Base-by-base conservation (phyloP, 2,329 filamentous ascomycete species). In the Penicillium sumatraense region DNA sequence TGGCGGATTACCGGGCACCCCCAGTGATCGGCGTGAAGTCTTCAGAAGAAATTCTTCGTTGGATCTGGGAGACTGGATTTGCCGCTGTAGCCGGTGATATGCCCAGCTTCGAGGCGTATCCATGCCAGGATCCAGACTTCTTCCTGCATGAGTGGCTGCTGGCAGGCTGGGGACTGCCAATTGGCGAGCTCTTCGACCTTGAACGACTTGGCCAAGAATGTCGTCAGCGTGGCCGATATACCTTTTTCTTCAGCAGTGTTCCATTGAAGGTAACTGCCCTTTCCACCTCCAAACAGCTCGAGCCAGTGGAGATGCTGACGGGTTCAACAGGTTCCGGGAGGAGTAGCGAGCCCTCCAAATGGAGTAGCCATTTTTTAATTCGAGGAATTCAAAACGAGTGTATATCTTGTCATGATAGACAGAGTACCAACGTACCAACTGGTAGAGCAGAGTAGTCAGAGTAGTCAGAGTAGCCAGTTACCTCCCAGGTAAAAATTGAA, bases 41-140 rank as follows among this genome's bases (percentile, higher is more conserved):
- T 0, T 78, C 76, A 2, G 72, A 79, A 14, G 76, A 75, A 5
- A 79, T 78, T 6, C 73, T 84, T 13, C 74, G 77, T 33, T 87
- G 84, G 83, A 71, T 86, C 16, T 86, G 83, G 83, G 79, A 85
- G 47, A 72, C 78, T 47, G 72, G 75, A 13, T 85, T 87, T 60
- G 72, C 82, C 0, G 84, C 84, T 1, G 78, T 86, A 0, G 84
- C 79, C 0, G 82, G 83, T 2, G 84, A 87, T 54, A 77, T 79
- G 46, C 80, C 83, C 9, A 76, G 74, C 5, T 81, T 83, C 57
- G 84, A 86, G 61, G 75, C 75, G 6, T 78, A 78, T 62, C 75
- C 76, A 8, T 81, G 56, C 46, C 60, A 65, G 51, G 56, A 64
- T 33, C 35, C 50, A 5, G 56, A 56, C 5, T 62, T 57, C 20